These are phyloP conservation scores for Fibroporia radiculosa DNA, from an alignment of 768 basidiomycete genomes.

Conservation along the genomic window DNA sequence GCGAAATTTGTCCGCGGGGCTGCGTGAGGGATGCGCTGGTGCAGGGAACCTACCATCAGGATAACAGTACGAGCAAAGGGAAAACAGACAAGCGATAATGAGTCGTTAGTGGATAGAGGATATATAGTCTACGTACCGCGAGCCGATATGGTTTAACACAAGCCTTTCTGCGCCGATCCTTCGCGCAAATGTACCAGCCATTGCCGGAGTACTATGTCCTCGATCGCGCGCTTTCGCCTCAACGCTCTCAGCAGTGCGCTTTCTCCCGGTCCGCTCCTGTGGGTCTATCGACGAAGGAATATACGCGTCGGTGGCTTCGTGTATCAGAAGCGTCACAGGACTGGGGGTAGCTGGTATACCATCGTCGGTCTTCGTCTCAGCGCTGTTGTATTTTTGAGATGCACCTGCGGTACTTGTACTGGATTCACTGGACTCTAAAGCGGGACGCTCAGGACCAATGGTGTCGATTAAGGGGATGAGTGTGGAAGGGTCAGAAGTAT, in stretches of 20 bases:
- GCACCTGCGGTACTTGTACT: background rate
- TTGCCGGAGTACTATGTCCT: conserved; percentile 73
- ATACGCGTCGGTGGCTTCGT: conserved; percentile 76
- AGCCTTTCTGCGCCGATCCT: conserved; percentile 49
- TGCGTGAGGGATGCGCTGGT: conserved; percentile 4
- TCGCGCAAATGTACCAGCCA: conserved; percentile 73
- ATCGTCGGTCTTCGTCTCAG: background rate
- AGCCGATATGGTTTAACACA: conserved; percentile 73
- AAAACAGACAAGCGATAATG: background rate
- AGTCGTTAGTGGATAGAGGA: background rate
- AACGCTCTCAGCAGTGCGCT: conserved; percentile 29
- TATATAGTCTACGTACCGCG: conserved; percentile 37
- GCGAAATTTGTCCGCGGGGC: conserved; percentile 13
- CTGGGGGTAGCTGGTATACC: background rate
- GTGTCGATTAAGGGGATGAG: conserved; percentile 42
- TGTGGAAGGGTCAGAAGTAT: conserved; percentile 58
- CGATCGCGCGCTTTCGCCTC: conserved; percentile 42
- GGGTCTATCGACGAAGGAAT: conserved; percentile 51
- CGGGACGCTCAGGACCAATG: background rate
- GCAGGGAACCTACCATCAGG: conserved; percentile 18
- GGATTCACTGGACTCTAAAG: background rate
- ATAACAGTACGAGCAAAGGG: too few species aligned
- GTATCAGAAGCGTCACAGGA: conserved; percentile 57
- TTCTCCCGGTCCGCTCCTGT: conserved; percentile 34
- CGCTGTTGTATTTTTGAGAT: background rate